Evolutionary conservation across 345 rosid species (phyloP).

Genomic region (Camelina neglecta): DNA sequence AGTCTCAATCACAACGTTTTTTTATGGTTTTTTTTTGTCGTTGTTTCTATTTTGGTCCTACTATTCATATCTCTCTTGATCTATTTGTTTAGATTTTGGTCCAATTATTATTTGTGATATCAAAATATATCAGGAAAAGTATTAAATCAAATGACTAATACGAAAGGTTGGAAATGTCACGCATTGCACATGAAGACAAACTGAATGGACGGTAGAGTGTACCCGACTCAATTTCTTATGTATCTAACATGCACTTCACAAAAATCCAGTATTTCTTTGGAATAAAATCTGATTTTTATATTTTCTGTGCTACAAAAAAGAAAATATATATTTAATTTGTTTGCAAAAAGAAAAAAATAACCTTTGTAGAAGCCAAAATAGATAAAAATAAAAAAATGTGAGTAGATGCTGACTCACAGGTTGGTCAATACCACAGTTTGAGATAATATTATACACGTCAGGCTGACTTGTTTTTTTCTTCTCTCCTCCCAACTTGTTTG

Average conservation of each 20-base stretch:
- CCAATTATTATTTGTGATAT: not conserved
- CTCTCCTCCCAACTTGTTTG: conserved; percentile 33
- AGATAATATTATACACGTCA: conserved; percentile 55
- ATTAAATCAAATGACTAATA: not conserved
- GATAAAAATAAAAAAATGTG: conserved; percentile 34
- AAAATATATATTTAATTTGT: not conserved
- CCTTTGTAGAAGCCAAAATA: not conserved
- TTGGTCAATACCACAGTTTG: conserved; percentile 29
- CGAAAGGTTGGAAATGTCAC: not conserved
- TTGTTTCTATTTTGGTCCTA: conserved; percentile 11
- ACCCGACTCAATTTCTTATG: conserved; percentile 27
- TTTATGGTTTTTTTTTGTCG: not conserved
- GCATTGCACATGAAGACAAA: conserved; percentile 20
- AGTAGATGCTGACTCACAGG: conserved; percentile 66
- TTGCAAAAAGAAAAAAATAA: not conserved
- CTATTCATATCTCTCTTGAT: not conserved
- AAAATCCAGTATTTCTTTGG: not conserved
- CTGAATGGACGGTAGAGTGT: conserved; percentile 19
- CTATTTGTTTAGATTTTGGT: not conserved
- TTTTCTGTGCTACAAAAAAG: not conserved
- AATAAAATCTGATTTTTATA: not conserved
- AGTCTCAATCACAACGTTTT: not conserved
- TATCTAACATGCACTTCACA: not conserved
- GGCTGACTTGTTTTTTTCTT: conserved; percentile 53
- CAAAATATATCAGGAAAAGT: not conserved